Evolutionary conservation across 2,329 filamentous ascomycete genomes (phyloP).

Genomic region (Aspergillus brunneoviolaceus): DNA sequence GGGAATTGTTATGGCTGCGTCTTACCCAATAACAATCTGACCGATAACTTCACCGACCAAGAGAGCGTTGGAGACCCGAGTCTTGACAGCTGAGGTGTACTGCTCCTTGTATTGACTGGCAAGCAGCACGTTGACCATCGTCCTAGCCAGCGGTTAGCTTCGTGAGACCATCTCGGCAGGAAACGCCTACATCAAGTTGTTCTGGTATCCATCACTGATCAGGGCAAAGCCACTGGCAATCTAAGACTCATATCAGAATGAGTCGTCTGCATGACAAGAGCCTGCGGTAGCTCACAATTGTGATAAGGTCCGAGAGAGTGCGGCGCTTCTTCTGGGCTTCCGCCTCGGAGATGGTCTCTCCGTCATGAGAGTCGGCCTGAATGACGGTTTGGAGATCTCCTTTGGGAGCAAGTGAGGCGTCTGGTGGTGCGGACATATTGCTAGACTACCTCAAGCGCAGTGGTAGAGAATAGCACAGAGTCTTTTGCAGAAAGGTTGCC

Average conservation of each 20-base stretch:
- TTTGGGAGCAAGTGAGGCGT: background rate
- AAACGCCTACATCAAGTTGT: slow-evolving; percentile 2
- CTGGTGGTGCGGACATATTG: background rate
- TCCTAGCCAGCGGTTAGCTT: background rate
- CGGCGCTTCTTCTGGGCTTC: background rate
- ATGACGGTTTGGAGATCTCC: background rate
- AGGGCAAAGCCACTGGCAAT: slow-evolving; percentile 5
- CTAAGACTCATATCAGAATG: background rate
- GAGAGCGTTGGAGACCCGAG: slow-evolving; percentile 4
- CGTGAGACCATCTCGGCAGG: background rate
- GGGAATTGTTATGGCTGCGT: background rate
- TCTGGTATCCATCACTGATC: slow-evolving; percentile 8
- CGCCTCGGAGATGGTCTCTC: background rate
- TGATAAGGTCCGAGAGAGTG: background rate
- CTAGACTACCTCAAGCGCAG: background rate
- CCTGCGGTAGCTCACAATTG: background rate
- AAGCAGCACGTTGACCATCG: slow-evolving; percentile 2
- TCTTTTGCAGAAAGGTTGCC: too few species aligned
- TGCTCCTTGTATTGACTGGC: slow-evolving; percentile 4
- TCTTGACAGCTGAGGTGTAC: background rate
- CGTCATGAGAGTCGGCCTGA: background rate
- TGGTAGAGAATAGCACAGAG: too few species aligned
- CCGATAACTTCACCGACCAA: slow-evolving; percentile 1
- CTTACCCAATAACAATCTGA: slow-evolving; percentile 3
- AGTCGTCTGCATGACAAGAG: background rate